Conservation (phyloP, 768 basidiomycete species). For the Hygrophoropsis aurantiaca region DNA sequence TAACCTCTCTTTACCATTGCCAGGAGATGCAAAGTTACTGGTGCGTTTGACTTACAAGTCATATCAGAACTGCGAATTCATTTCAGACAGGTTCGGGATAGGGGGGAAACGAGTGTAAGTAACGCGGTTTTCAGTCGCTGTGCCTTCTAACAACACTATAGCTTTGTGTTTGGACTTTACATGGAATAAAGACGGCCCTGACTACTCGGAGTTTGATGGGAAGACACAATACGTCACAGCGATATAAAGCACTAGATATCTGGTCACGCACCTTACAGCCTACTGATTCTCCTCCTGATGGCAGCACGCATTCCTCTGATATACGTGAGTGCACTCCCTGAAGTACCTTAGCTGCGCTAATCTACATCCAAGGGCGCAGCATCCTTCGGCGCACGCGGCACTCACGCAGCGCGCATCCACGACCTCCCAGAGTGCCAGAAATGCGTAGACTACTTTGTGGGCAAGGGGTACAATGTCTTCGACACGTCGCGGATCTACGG, state of each 20-base stretch:
- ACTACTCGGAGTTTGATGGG: slow-evolving; percentile 49
- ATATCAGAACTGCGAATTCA: too few species aligned
- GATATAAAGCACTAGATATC: neutral
- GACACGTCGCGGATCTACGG: slow-evolving; percentile 12
- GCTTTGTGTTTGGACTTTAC: slow-evolving; percentile 47
- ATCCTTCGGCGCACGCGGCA: slow-evolving; percentile 12
- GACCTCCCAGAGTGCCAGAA: slow-evolving; percentile 16
- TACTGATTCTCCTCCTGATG: neutral
- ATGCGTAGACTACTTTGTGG: slow-evolving; percentile 15
- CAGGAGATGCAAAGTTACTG: too few species aligned
- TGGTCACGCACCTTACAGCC: neutral
- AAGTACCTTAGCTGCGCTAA: neutral
- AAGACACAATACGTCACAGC: too few species aligned
- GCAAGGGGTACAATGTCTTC: slow-evolving; percentile 11
- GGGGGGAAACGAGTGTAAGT: too few species aligned
- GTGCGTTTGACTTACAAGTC: too few species aligned
- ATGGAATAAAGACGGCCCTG: slow-evolving; percentile 43
- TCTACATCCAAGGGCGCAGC: neutral
- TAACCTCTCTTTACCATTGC: slow-evolving; percentile 34
- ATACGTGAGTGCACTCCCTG: neutral
- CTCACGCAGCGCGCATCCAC: slow-evolving; percentile 9
- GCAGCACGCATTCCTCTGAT: slow-evolving; percentile 1
- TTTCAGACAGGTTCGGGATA: too few species aligned
- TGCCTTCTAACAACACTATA: slow-evolving; percentile 43
- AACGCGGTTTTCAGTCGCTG: too few species aligned